Evolutionary conservation across 2,329 filamentous ascomycete species (phyloP), one percentile per base, ranked within the genome.

Genomic region (Fusarium buharicum): DNA sequence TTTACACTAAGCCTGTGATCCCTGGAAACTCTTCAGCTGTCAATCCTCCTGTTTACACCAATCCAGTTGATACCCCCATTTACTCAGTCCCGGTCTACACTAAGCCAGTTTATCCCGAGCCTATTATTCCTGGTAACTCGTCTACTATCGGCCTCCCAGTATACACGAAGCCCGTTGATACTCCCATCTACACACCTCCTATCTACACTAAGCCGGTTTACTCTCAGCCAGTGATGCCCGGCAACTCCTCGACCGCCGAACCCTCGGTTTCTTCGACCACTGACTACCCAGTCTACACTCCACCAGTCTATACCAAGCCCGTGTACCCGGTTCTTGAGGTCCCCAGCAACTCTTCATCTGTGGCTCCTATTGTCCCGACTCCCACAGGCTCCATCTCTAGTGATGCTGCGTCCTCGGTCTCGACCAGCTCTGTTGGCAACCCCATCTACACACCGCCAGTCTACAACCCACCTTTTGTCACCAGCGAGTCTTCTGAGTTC

Each of bases 221-320:
- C 30, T 13, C 30, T 14, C 11, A 6, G 5, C 37, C 53, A 17
- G 39, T 11, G 18, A 9, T 18, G 3, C 33, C 55, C n/a, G 18
- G 44, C 4, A 48, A 48, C 48, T 54, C 52, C 10, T 44, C 59
- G 8, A 45, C 45, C 13, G 17, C 41, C 20, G 41, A 55, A 22
- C 28, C 36, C 13, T 24, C 40, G 14, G 40, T 12, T 22, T 48
- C 53, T 28, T 27, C 41, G 9, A 57, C 55, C 12, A 43, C 33
- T 12, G 14, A 41, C 11, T 14, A 27, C 18, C 28, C 43, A 12
- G 6, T 50, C 31, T 62, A 62, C 31, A 57, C 56, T 4, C 56
- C 48, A 27, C 61, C 61, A 8, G 56, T 58, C 36, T 64, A 64
- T 28, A 54, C 44, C 18, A 52, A 50, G 39, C 55, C 55, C 5